Evolutionary conservation across 805 yeast species (phyloP).

Genomic region (Brettanomyces custersianus): DNA sequence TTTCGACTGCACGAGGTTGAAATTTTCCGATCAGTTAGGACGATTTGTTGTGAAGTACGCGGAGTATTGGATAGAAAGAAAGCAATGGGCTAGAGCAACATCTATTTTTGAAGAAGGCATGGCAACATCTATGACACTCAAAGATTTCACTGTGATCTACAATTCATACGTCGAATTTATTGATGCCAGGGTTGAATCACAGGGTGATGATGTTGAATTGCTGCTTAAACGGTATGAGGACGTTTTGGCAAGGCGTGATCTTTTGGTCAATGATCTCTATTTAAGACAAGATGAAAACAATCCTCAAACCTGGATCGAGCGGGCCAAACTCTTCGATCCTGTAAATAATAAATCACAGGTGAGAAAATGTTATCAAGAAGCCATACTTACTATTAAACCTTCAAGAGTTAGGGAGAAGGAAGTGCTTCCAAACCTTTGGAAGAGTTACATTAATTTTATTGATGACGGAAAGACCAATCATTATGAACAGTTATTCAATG

Average conservation of each 20-base stretch:
- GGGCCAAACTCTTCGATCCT: slow-evolving; percentile 39
- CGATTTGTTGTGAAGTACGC: slow-evolving; percentile 40
- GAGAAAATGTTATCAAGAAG: slow-evolving; percentile 51
- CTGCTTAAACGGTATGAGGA: slow-evolving; percentile 41
- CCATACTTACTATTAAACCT: slow-evolving; percentile 61
- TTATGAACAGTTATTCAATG: slow-evolving; percentile 42
- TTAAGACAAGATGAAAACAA: slow-evolving; percentile 53
- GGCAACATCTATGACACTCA: slow-evolving; percentile 35
- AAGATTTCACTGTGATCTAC: slow-evolving; percentile 56
- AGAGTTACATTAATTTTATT: slow-evolving; percentile 58
- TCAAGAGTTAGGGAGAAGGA: slow-evolving; percentile 33
- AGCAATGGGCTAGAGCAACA: slow-evolving; percentile 30
- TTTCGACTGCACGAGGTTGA: slow-evolving; percentile 26
- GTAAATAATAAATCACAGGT: slow-evolving; percentile 31
- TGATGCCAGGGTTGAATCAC: slow-evolving; percentile 34
- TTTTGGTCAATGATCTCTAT: slow-evolving; percentile 58
- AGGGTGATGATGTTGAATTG: slow-evolving; percentile 15
- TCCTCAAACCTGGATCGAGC: slow-evolving; percentile 60
- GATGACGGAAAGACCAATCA: slow-evolving; percentile 32
- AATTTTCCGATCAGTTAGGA: slow-evolving; percentile 55
- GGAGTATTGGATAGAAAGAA: slow-evolving; percentile 33
- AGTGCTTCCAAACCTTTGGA: slow-evolving; percentile 55
- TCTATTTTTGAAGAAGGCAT: slow-evolving; percentile 42
- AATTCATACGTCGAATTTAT: slow-evolving; percentile 56
- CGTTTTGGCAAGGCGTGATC: slow-evolving; percentile 46